A percentile compares a stretch with the other conserved stretches of the same genome.
Conservation (phyloP, 2,329 filamentous ascomycete species). For the Cladosporium sp. region DNA sequence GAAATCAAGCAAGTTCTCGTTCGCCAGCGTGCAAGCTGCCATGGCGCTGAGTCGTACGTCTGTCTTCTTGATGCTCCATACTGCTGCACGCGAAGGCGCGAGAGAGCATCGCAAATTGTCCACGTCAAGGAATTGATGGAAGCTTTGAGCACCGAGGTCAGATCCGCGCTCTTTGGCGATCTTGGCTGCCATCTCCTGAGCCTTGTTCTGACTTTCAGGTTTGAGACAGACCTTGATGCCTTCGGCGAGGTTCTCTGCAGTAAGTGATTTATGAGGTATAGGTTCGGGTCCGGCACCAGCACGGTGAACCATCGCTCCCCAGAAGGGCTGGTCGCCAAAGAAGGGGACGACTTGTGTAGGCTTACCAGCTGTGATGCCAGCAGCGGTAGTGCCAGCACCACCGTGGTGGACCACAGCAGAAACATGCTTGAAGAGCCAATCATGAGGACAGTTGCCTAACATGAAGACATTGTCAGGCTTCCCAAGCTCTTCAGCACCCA, state of each 20-base stretch:
- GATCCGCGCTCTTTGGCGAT: conserved; percentile 43
- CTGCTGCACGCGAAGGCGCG: conserved; percentile 63
- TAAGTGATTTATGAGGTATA: conserved; percentile 45
- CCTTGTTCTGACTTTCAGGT: conserved; percentile 34
- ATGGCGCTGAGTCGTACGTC: conserved; percentile 66
- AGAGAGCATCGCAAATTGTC: conserved; percentile 67
- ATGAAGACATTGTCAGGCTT: conserved; percentile 44
- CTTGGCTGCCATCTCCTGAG: conserved; percentile 35
- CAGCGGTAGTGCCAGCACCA: conserved; percentile 57
- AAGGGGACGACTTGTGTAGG: conserved; percentile 56
- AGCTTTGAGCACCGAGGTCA: conserved; percentile 39
- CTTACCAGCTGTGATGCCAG: conserved; percentile 47
- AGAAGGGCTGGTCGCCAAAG: conserved; percentile 56
- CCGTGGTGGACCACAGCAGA: conserved; percentile 56
- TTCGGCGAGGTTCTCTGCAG: conserved; percentile 39
- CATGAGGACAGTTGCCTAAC: conserved; percentile 53
- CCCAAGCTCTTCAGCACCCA: conserved; percentile 38
- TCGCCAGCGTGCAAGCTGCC: conserved; percentile 65
- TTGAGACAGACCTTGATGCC: conserved; percentile 45
- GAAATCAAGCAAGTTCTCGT: conserved; percentile 61
- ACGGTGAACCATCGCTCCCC: conserved; percentile 49
- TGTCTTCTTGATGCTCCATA: conserved; percentile 69
- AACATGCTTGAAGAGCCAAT: conserved; percentile 57
- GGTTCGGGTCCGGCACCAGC: conserved; percentile 48
- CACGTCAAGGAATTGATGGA: conserved; percentile 53